A percentile compares a stretch with the other conserved stretches of the same genome.
Evolutionary conservation across 2,329 filamentous ascomycete genomes (phyloP).

Genomic region (Pezicula carpinea): DNA sequence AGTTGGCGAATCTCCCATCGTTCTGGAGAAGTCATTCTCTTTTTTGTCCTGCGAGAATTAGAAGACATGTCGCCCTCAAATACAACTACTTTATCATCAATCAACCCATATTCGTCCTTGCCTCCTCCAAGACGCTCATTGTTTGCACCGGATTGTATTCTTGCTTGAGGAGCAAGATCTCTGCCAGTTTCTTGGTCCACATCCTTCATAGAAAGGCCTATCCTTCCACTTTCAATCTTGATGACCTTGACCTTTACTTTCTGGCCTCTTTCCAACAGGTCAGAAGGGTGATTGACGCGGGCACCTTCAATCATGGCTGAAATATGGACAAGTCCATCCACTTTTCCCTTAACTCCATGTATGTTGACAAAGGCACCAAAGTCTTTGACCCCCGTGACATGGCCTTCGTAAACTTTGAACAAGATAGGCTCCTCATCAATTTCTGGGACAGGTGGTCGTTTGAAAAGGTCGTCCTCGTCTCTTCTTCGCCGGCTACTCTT

Average conservation of each 20-base stretch:
- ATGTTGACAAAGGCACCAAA: conserved; percentile 95
- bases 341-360: conserved; percentile 79
- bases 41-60: conserved; percentile 62
- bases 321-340: conserved; percentile 90
- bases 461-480: conserved; percentile 55
- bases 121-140: conserved; percentile 72
- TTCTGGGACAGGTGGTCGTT: conserved; percentile 63
- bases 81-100: conserved; percentile 49
- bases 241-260: conserved; percentile 88
- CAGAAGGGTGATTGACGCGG: conserved; percentile 86
- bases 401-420: conserved; percentile 85
- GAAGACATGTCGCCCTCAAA: conserved; percentile 54
- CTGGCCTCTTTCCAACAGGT: conserved; percentile 76
- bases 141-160: conserved; percentile 86
- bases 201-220: conserved; percentile 95
- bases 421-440: conserved; percentile 77
- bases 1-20: conserved; percentile 96
- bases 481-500: conserved; percentile 36
- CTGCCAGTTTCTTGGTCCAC: conserved; percentile 86
- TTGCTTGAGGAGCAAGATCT: conserved; percentile 73
- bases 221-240: conserved; percentile 74
- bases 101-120: conserved; percentile 52
- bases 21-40: conserved; percentile 93
- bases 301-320: conserved; percentile 81
- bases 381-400: conserved; percentile 88